A percentile compares a stretch with the other conserved stretches of the same genome.
Evolutionary conservation across 257 asterid species (phyloP).

Genomic region (Phtheirospermum japonicum): DNA sequence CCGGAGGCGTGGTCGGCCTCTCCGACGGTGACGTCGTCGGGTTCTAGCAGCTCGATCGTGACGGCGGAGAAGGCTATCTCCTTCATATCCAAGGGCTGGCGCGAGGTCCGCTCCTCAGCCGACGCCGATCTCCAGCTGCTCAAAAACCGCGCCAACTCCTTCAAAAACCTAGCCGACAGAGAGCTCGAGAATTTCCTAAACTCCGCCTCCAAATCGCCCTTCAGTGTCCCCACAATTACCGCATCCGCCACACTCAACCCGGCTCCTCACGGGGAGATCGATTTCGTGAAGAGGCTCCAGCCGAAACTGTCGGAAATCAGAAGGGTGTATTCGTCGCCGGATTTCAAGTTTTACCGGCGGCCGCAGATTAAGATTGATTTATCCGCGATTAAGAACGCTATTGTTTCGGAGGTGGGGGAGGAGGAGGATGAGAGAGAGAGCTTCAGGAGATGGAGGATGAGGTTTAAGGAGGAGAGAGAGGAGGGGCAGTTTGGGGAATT

Average conservation of each 20-base stretch:
- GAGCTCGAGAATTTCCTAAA: constrained; percentile 86
- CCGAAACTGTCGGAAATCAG: constrained; percentile 79
- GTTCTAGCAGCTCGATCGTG: constrained; percentile 44
- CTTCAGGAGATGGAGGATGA: constrained; percentile 45
- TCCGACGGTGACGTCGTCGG: constrained; percentile 33
- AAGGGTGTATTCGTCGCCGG: constrained; percentile 84
- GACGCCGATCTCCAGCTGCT: constrained; percentile 88
- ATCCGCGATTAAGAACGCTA: constrained; percentile 73
- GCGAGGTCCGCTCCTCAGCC: constrained; percentile 95
- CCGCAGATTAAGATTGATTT: constrained; percentile 65
- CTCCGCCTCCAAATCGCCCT: constrained; percentile 79
- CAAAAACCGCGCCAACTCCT: constrained; percentile 77
- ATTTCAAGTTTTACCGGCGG: constrained; percentile 63
- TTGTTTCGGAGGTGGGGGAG: constrained; percentile 73
- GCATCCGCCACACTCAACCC: constrained; percentile 56
- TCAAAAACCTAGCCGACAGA: constrained; percentile 69
- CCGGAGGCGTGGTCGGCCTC: constrained; percentile 61
- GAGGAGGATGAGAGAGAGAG: constrained; percentile 48
- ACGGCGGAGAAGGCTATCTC: constrained; percentile 93
- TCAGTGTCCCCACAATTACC: constrained; percentile 65
- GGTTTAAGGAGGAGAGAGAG: constrained; percentile 56
- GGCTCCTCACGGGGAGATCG: constrained; percentile 71
- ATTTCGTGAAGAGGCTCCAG: constrained; percentile 74
- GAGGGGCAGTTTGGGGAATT: constrained; percentile 69
- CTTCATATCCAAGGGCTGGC: constrained; percentile 94